Base-by-base conservation (phyloP, 805 yeast genomes). In the Saccharomyces paradoxus region DNA sequence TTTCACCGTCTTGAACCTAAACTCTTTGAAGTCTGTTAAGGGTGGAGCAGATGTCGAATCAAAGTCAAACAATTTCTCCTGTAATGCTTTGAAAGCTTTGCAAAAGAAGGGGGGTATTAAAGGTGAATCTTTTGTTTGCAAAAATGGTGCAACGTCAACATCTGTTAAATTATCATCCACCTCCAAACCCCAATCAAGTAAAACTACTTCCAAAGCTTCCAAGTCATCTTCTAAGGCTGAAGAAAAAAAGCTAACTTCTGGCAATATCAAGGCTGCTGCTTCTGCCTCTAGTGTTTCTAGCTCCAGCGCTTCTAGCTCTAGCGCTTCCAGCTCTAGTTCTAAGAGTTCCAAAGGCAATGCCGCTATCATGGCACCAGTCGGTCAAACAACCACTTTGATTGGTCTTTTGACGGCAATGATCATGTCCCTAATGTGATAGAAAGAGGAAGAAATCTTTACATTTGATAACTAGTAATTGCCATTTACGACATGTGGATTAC, bases 11-110 rank as follows among this genome's bases (percentile, higher is more conserved):
- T 94, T 94, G 69, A 76, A 89, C 58, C 81, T 94, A 71, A 82
- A 85, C 61, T 67, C 81, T 37, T 82, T 94, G 72, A 77, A 74
- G 65, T 81, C 86, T 67, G 96, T 94, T 66, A 82, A 82, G 71
- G 99, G 99, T 82, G 97, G 96, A 74, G 95, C 91, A 76, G 76
- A 77, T 68, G 79, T 94, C 69, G 86, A 85, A 71, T 80, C 96
- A 57, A 70, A 75, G 55, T 86, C 88, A 70, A 57, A 66, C 55
- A 85, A 86, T 67, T 83, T 89, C 75, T 83, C 89, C 75, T 94
- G 99, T 83, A 71, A 78, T 58, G 77, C 79, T 53, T 89, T 91
- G 78, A 81, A 86, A 72, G 66, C 73, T 53, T 81, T 89, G 70
- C 84, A 88, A 80, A 73, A 76, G 68, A 78, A 80, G 65, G 95